phyloP scores from a whole-genome alignment of 2,329 filamentous ascomycete species.

The Cladosporium sp. region DNA sequence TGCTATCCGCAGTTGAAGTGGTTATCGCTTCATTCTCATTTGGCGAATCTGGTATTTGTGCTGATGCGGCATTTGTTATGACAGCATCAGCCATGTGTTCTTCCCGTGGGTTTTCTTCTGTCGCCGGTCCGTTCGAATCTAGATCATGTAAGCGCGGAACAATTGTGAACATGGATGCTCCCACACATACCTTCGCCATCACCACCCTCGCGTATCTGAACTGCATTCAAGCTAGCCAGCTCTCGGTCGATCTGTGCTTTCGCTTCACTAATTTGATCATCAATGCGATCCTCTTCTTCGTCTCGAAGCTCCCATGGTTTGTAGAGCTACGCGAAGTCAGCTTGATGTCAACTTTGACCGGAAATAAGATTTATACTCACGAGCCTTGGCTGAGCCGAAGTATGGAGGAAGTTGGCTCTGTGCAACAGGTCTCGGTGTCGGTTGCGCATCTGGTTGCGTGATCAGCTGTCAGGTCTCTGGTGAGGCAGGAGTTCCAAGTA shows the following conservation, averaged over 20 bases:
- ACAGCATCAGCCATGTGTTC: not conserved
- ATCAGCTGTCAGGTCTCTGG: not conserved
- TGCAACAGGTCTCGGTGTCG: constrained; percentile 72
- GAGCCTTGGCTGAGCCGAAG: constrained; percentile 69
- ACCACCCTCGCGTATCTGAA: not conserved
- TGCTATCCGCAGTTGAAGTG: not conserved
- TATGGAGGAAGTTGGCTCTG: constrained; percentile 72
- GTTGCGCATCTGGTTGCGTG: constrained; percentile 59
- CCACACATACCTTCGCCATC: not conserved
- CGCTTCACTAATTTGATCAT: constrained; percentile 67
- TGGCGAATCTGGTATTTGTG: not conserved
- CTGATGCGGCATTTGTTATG: not conserved
- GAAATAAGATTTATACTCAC: constrained; percentile 57
- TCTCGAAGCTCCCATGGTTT: constrained; percentile 75
- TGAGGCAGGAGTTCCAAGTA: not conserved
- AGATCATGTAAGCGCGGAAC: not conserved
- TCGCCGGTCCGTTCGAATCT: not conserved
- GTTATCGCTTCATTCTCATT: not conserved
- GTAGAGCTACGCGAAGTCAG: constrained; percentile 68
- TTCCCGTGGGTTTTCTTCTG: not conserved
- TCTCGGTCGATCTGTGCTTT: constrained; percentile 66
- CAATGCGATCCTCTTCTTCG: constrained; percentile 70
- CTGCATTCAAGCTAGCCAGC: constrained; percentile 31
- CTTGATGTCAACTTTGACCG: not conserved
- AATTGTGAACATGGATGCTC: not conserved